Evolutionary conservation across 164 flowering plant genomes (phyloP).

Genomic region (Piper longum): DNA sequence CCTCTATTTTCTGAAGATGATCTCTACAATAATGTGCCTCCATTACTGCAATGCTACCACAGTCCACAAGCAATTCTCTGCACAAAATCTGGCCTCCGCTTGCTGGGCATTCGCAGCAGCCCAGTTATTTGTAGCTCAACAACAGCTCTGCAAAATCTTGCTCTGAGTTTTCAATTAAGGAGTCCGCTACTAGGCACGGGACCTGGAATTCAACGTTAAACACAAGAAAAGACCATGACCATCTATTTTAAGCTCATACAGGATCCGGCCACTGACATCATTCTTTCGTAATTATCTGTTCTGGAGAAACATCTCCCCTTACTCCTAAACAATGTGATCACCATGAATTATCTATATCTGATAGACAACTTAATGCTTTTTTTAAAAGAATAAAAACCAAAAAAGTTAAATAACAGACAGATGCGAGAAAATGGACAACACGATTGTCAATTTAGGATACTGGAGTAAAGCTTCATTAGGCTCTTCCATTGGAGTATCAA

Average conservation of each 20-base stretch:
- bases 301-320: too few species aligned
- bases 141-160: constrained; percentile 81
- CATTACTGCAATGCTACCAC: constrained; percentile 4
- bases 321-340: too few species aligned
- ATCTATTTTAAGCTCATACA: background rate
- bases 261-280: too few species aligned
- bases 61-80: constrained; percentile 91
- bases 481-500: constrained; percentile 15
- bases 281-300: too few species aligned
- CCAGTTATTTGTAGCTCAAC: constrained; percentile 86
- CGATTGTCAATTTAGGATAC: constrained; percentile 35
- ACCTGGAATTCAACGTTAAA: background rate
- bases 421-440: background rate
- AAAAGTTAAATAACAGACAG: background rate
- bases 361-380: too few species aligned
- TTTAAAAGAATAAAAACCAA: too few species aligned
- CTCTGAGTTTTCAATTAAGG: constrained; percentile 24
- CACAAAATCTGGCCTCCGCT: constrained; percentile 82
- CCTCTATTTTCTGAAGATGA: too few species aligned
- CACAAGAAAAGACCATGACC: background rate
- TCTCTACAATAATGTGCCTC: background rate
- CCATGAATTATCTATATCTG: too few species aligned
- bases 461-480: constrained; percentile 53
- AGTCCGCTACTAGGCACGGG: constrained; percentile 17
- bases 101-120: constrained; percentile 77